Evolutionary conservation across 1,139 yeast genomes (phyloP).

Genomic region (Candida sojae): DNA sequence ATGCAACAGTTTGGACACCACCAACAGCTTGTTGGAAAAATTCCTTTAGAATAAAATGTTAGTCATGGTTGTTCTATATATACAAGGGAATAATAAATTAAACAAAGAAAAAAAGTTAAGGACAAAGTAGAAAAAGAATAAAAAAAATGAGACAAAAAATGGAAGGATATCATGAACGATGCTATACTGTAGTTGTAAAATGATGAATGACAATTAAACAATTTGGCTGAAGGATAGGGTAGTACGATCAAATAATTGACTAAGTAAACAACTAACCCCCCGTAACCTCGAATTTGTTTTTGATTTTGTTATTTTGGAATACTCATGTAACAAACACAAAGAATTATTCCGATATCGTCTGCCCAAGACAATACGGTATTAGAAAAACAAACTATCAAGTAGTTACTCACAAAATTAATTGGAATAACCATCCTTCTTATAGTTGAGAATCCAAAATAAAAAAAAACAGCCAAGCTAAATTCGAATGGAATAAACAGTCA

Average conservation of each 20-base stretch:
- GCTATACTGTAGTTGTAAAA: background rate
- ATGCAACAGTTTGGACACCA: conserved; percentile 69
- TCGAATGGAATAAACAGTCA: too few relatives aligned
- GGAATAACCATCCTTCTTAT: conserved; percentile 7
- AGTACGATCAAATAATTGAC: background rate
- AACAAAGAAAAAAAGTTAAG: background rate
- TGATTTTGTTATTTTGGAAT: background rate
- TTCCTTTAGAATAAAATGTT: conserved; percentile 55
- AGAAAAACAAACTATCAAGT: background rate
- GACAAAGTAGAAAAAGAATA: too few relatives aligned
- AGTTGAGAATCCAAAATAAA: conserved; percentile 1
- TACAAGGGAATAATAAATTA: conserved; percentile 1
- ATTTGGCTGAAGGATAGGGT: background rate
- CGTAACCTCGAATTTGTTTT: too few relatives aligned
- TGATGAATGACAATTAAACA: background rate
- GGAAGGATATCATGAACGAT: background rate
- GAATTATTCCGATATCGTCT: background rate
- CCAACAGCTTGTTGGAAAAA: conserved; percentile 89
- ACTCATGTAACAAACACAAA: background rate
- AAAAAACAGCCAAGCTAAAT: background rate
- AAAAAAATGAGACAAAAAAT: background rate
- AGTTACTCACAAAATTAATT: conserved; percentile 13
- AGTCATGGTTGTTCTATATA: conserved; percentile 14
- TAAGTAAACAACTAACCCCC: too few relatives aligned
- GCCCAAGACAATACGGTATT: conserved; percentile 3